Base-by-base conservation (phyloP, 495 filamentous ascomycete species). In the Aspergillus asperescens region DNA sequence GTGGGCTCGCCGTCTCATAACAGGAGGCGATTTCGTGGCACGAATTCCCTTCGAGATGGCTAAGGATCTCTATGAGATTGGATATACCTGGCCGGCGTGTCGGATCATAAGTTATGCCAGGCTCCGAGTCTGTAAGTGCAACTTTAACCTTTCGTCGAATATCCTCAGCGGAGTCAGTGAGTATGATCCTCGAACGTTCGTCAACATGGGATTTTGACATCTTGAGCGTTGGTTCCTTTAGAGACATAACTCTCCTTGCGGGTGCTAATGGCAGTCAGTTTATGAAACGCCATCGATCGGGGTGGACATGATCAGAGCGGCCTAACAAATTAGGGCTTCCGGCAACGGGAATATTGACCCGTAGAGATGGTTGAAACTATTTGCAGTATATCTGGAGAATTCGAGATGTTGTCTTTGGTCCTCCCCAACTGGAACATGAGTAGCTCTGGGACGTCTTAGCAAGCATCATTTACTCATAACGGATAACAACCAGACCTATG, bases 381-480 rank as follows among this genome's bases (percentile, higher is more conserved):
- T 84, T 20, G 85, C 93, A 53, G 86, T 83, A 58, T 92, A 82
- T 46, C 93, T 76, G 12, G 90, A 82, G 62, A 96, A 94, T 66
- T 98, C 94, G 38, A 98, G 77, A 66, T 98, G 93, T 62, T 98
- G 93, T 42, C 70, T 73, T 69, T 98, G 93, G 63, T 98, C 93
- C 55, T 90, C 87, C 25, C 93, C 93, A 2, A 97, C 92, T 31
- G 93, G 93, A 44, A 98, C 93, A 76, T 96, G 90, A 0, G 94
- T 97, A 32, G 92, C 82, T 31, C 86, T 85, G 56, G 22, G 13
- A 27, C 10, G 31, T 39, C 29, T 59, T 43, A 66, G 70, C 34
- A 65, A 16, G 34, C 1, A 52, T 27, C 13, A 34, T 37, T 35
- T 55, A 35, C 20, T 55, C 19, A 48, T 42, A 42, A 35, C 27